Evolutionary conservation across 306 rosid genomes (phyloP).

Genomic region (Trifolium dubium): DNA sequence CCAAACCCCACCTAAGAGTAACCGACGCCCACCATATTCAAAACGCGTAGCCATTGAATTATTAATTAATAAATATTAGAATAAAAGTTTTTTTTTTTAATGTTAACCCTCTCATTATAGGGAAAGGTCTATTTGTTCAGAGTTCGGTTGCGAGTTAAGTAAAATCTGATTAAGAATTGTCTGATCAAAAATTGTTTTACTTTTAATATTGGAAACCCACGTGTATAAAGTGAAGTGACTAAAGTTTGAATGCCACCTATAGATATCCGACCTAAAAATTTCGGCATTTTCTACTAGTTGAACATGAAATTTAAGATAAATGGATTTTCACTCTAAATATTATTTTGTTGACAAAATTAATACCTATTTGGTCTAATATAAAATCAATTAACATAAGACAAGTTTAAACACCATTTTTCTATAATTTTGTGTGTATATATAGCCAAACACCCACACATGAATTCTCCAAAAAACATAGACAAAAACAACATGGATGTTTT

Average conservation of each 20-base stretch:
- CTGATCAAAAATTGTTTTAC: no score
- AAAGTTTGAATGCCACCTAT: no score
- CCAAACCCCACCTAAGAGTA: neutral
- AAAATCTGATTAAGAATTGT: no score
- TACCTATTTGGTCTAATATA: neutral
- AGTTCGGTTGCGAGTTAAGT: no score
- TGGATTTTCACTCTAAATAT: no score
- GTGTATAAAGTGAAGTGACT: no score
- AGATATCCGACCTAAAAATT: no score
- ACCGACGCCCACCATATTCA: slow-evolving; percentile 9
- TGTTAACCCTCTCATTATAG: no score
- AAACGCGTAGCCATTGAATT: slow-evolving; percentile 31
- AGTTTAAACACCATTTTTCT: neutral
- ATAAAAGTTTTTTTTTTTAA: neutral
- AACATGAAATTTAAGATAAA: no score
- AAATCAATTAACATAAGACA: neutral
- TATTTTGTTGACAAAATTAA: neutral
- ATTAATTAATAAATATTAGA: neutral
- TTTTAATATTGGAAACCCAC: no score
- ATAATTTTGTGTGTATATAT: neutral
- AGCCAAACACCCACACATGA: neutral
- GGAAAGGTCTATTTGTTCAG: no score
- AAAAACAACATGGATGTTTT: slow-evolving; percentile 30
- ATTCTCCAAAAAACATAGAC: neutral
- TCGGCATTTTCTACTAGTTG: no score